Evolutionary conservation across 768 basidiomycete genomes (phyloP).

Genomic region (Boletellus emodensis): DNA sequence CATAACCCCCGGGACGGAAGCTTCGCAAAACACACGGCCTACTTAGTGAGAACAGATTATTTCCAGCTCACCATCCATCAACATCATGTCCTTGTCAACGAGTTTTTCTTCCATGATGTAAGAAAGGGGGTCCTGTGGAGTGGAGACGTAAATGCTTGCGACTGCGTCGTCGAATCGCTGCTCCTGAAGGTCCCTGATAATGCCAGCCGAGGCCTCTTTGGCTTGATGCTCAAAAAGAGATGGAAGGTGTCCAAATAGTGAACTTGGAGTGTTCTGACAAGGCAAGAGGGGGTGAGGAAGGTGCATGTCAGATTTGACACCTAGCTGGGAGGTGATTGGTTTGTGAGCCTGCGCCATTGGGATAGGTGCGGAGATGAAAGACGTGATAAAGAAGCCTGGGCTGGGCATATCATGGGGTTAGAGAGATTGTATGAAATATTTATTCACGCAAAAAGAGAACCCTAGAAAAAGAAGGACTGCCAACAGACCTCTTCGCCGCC

Average conservation of each 20-base stretch:
- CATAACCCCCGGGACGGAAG: constrained; percentile 21
- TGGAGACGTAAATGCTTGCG: constrained; percentile 30
- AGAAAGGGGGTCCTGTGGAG: constrained; percentile 21
- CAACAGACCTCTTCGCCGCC: constrained; percentile 21
- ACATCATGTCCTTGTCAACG: constrained; percentile 44
- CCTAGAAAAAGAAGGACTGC: constrained; percentile 5
- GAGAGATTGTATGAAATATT: constrained; percentile 16
- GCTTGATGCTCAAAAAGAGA: constrained; percentile 7
- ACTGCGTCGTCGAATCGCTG: constrained; percentile 32
- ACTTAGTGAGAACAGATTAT: constrained; percentile 7
- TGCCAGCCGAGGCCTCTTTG: neutral
- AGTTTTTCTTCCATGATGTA: constrained; percentile 54
- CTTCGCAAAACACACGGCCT: constrained; percentile 10
- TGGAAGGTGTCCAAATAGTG: constrained; percentile 24
- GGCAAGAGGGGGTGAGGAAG: constrained; percentile 18
- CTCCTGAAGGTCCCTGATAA: constrained; percentile 5
- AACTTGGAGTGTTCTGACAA: constrained; percentile 14
- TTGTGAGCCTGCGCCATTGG: constrained; percentile 21
- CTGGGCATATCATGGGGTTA: constrained; percentile 28
- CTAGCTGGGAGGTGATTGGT: constrained; percentile 17
- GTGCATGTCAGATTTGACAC: constrained; percentile 16
- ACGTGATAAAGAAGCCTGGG: constrained; percentile 32
- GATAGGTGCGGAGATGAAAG: constrained; percentile 31
- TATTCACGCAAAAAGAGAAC: constrained; percentile 18
- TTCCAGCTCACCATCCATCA: constrained; percentile 54